Conservation (phyloP, 2,329 filamentous ascomycete species). For the Mollisiaceae sp. region DNA sequence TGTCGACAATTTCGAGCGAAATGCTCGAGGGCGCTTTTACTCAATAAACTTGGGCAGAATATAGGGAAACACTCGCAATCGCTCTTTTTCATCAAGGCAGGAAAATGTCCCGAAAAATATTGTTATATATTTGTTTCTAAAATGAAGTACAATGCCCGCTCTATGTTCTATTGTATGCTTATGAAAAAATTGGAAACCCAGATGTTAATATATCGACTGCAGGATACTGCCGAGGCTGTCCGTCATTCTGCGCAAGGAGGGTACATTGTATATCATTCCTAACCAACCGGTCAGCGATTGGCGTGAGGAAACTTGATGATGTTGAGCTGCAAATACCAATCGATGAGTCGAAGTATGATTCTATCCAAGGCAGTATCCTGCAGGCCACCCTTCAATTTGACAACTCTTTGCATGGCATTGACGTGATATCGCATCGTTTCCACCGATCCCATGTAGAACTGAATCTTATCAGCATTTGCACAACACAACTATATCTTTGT, state of each 20-base stretch:
- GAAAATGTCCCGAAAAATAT: too few species aligned
- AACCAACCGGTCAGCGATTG: neutral
- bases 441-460: neutral
- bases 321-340: neutral
- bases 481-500: neutral
- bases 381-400: neutral
- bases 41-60: too few species aligned
- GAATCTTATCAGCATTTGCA: neutral
- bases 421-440: slow-evolving; percentile 1
- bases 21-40: too few species aligned
- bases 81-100: too few species aligned
- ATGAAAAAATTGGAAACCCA: neutral
- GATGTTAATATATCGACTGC: neutral
- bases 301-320: neutral
- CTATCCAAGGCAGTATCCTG: neutral
- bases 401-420: slow-evolving; percentile 1
- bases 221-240: neutral
- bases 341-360: neutral
- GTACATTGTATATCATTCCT: slow-evolving; percentile 3
- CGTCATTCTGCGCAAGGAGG: neutral
- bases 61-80: too few species aligned
- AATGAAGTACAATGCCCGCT: neutral
- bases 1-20: too few species aligned
- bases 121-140: too few species aligned
- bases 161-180: neutral